Conservation (phyloP, 2,329 filamentous ascomycete species). For the Nigrograna mackinnonii region DNA sequence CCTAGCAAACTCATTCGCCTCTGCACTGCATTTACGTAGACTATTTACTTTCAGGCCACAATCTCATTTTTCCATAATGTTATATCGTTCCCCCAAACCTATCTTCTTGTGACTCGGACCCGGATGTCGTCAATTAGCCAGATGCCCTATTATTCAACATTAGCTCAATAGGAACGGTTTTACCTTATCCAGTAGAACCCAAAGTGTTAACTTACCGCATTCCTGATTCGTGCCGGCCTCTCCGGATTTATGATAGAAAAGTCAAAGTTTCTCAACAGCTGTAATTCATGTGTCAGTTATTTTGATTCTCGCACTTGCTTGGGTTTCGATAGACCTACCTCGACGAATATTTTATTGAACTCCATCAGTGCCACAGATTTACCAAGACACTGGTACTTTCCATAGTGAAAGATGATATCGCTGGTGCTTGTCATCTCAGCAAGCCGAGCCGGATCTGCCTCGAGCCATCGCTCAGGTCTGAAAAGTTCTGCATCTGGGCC, state of each 20-base stretch:
- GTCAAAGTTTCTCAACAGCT: constrained; percentile 13
- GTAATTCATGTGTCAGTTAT: background rate
- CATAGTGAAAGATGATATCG: constrained; percentile 22
- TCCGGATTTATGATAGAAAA: constrained; percentile 9
- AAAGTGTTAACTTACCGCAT: constrained; percentile 9
- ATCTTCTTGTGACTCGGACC: constrained; percentile 8
- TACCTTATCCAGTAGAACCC: no score
- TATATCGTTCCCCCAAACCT: no score
- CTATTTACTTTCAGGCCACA: no score
- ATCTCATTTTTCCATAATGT: no score
- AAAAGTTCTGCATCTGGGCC: constrained; percentile 62
- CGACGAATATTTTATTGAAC: constrained; percentile 33
- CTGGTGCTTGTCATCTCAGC: constrained; percentile 58
- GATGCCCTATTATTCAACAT: constrained; percentile 8
- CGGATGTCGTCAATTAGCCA: constrained; percentile 15
- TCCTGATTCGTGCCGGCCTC: constrained; percentile 7
- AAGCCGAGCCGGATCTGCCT: constrained; percentile 40
- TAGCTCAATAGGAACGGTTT: background rate
- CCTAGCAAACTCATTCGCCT: no score
- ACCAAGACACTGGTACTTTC: constrained; percentile 20
- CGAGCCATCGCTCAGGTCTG: constrained; percentile 29
- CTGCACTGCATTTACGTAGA: no score
- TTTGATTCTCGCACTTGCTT: background rate
- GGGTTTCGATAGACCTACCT: constrained; percentile 25
- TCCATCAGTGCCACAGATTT: constrained; percentile 17